Conservation (phyloP, 2,329 filamentous ascomycete genomes). For the Trichoderma afroharzianum region DNA sequence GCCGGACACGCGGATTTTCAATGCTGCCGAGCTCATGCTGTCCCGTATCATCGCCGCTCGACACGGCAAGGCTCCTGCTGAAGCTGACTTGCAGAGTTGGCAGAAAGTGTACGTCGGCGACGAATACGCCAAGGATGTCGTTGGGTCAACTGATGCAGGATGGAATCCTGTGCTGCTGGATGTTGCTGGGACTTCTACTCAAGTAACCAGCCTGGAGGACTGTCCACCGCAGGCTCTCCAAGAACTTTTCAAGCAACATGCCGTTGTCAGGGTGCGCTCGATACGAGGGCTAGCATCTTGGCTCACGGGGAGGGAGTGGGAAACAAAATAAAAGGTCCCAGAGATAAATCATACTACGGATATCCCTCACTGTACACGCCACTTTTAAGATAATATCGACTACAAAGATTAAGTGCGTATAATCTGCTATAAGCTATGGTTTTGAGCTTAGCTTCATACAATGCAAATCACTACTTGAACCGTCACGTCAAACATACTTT, state of each 20-base stretch:
- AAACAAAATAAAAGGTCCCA: not conserved
- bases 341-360: not conserved
- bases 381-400: not conserved
- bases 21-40: conserved; percentile 47
- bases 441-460: not conserved
- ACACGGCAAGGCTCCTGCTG: conserved; percentile 9
- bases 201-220: conserved; percentile 18
- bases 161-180: conserved; percentile 27
- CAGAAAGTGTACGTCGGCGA: conserved; percentile 54
- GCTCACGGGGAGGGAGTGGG: conserved; percentile 7
- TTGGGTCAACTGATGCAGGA: conserved; percentile 37
- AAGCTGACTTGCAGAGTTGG: conserved; percentile 26
- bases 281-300: conserved; percentile 19
- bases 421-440: not conserved
- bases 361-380: not conserved
- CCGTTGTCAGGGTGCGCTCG: conserved; percentile 20
- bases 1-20: conserved; percentile 54
- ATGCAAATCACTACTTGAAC: not conserved
- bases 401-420: not conserved
- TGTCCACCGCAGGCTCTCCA: conserved; percentile 5
- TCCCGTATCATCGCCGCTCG: conserved; percentile 26
- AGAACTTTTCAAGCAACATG: conserved; percentile 15
- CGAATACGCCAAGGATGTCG: conserved; percentile 47
- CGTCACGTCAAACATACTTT: not conserved
- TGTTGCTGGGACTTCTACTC: not conserved